Evolutionary conservation across 371 early-diverging fungal species (phyloP), one percentile per base, ranked within the genome.

Genomic region (Mortierella sp.): DNA sequence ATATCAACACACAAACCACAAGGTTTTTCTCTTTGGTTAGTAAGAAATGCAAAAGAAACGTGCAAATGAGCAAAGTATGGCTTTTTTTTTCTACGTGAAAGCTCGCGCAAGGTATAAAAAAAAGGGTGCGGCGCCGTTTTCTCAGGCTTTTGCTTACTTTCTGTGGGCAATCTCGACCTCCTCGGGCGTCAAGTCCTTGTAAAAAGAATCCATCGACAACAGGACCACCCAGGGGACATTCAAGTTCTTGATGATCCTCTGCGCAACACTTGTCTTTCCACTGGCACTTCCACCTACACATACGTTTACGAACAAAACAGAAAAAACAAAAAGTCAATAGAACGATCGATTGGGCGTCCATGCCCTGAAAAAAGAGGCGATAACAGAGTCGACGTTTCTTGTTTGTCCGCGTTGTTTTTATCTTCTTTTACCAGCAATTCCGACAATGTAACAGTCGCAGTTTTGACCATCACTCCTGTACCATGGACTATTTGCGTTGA

Each of bases 191-290:
- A 98, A 87, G 16, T 90, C 87, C 74, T 94, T 96, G 89, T 98
- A 98, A 83, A 97, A 98, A 6, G 96, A 95, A 87, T 98, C 98
- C 97, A 97, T 97, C 48, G 94, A 96, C 40, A 98, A 68, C 44
- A 98, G 90, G 5, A 96, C 94, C 4, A 97, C 97, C 95, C 95
- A 94, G 22, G 95, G 95, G 0, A 94, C 94, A 74, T 93, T 92
- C 69, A 95, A 79, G 66, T 91, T 91, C 74, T 93, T 93, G 67
- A 94, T 89, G 64, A 95, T 93, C 58, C 92, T 88, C 89, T 92
- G 90, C 9, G 94, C 91, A 16, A 95, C 94, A 88, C 94, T 93
- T 39, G 95, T 95, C 80, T 95, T 95, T 65, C 95, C 95, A 88
- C 94, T 94, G 40, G 93, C 94, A 87, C 94, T 95, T 61, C 93